Conservation (phyloP, 1,284 basidiomycete species). For the Boletus semigastroideus region DNA sequence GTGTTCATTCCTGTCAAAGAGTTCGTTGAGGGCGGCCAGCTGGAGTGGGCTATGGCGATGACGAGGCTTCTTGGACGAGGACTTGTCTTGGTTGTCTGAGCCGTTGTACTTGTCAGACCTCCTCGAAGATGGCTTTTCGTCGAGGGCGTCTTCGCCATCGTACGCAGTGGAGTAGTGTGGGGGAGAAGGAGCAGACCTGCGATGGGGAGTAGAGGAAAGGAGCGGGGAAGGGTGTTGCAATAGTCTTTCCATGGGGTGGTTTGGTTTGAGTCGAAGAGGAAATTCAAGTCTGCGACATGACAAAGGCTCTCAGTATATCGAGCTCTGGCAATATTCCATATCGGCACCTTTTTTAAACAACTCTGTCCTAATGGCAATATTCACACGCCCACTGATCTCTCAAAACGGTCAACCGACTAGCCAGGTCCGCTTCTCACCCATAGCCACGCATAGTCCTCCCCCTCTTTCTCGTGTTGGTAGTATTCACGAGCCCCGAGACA, state of each 20-base stretch:
- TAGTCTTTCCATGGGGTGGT: slow-evolving; percentile 36
- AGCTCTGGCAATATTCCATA: slow-evolving; percentile 41
- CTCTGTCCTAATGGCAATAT: slow-evolving; percentile 29
- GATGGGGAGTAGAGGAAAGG: slow-evolving; percentile 23
- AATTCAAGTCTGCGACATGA: slow-evolving; percentile 37
- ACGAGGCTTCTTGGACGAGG: slow-evolving; percentile 61
- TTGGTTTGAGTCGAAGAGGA: slow-evolving; percentile 28
- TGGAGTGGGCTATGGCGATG: slow-evolving; percentile 71
- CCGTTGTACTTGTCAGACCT: slow-evolving; percentile 25
- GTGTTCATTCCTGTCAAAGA: slow-evolving; percentile 74
- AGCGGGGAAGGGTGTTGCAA: slow-evolving; percentile 17
- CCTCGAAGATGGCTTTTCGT: slow-evolving; percentile 39
- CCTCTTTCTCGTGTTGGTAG: not conserved
- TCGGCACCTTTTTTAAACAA: slow-evolving; percentile 39
- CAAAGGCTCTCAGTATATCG: slow-evolving; percentile 39
- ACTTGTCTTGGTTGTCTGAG: slow-evolving; percentile 25
- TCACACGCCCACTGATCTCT: slow-evolving; percentile 29
- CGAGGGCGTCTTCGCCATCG: slow-evolving; percentile 30
- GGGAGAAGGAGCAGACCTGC: slow-evolving; percentile 11
- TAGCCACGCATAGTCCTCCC: not conserved
- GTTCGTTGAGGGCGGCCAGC: slow-evolving; percentile 69
- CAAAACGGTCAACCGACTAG: slow-evolving; percentile 3
- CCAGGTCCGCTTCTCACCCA: not conserved
- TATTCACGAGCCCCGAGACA: slow-evolving; percentile 9
- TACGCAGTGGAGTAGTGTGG: slow-evolving; percentile 6